Evolutionary conservation across 805 yeast species (phyloP).

Genomic region (Zygoascus ofunaensis): DNA sequence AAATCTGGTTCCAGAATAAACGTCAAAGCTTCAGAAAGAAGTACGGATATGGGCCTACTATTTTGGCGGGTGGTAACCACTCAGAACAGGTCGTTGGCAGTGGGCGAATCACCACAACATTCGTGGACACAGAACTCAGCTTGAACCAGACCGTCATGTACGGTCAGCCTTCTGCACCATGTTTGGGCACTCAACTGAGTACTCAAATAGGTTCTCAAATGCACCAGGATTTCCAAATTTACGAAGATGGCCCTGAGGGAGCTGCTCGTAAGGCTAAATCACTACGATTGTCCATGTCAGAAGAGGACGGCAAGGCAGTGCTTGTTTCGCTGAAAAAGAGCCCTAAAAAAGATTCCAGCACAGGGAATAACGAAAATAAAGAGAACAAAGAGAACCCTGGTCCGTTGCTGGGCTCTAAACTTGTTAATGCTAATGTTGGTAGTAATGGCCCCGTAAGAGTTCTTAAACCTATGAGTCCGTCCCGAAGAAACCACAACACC

Average conservation of each 20-base stretch:
- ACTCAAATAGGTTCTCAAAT: neutral
- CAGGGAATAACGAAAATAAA: neutral
- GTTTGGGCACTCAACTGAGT: too few relatives aligned
- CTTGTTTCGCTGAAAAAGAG: conserved; percentile 17
- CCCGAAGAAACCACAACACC: neutral
- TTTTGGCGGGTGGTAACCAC: neutral
- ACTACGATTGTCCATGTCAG: conserved; percentile 26
- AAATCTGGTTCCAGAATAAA: conserved; percentile 96
- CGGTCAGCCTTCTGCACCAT: neutral
- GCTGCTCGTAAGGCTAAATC: conserved; percentile 5
- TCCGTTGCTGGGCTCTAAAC: neutral
- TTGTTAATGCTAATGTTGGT: conserved; percentile 5
- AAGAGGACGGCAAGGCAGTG: conserved; percentile 32
- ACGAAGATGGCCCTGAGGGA: conserved; percentile 5
- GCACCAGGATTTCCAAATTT: neutral
- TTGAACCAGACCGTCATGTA: neutral
- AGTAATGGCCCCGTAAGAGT: too few relatives aligned
- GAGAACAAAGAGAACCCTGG: neutral
- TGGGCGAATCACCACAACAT: conserved; percentile 1
- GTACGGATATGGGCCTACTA: neutral
- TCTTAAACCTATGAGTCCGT: neutral
- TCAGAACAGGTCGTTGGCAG: neutral
- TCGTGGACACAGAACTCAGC: conserved; percentile 1
- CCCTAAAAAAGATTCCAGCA: neutral
- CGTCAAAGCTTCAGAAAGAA: conserved; percentile 32